Conservation (phyloP, 768 basidiomycete genomes). For the Termitomyces sp. region DNA sequence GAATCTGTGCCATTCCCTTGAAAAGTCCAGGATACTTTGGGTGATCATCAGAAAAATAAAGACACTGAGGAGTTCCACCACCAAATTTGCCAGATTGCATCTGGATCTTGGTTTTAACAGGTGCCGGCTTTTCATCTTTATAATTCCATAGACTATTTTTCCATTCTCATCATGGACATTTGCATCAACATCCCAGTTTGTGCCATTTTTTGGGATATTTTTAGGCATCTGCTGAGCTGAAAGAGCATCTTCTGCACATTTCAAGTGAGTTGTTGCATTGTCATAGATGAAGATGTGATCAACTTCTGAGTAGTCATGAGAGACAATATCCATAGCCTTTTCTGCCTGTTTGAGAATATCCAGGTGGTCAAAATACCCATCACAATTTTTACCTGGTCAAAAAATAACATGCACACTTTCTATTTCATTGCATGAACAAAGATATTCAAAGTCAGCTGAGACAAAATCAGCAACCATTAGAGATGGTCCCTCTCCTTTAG, state of each 20-base stretch:
- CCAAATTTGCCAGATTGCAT: slow-evolving; percentile 15
- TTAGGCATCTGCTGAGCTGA: slow-evolving; percentile 28
- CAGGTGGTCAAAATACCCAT: slow-evolving; percentile 19
- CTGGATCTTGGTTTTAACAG: too few species aligned
- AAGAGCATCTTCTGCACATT: slow-evolving; percentile 19
- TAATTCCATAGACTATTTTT: slow-evolving; percentile 19
- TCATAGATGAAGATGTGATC: too few species aligned
- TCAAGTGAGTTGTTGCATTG: too few species aligned
- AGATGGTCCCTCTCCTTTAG: too few species aligned
- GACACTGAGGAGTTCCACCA: slow-evolving; percentile 30
- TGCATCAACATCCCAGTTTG: slow-evolving; percentile 5
- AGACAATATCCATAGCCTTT: slow-evolving; percentile 22
- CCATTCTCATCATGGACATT: slow-evolving; percentile 13
- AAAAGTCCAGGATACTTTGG: too few species aligned
- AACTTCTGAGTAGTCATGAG: slow-evolving; percentile 16
- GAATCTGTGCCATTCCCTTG: slow-evolving; percentile 23
- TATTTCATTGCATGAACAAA: slow-evolving; percentile 18
- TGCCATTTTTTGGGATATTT: slow-evolving; percentile 1
- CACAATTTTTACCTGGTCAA: too few species aligned
- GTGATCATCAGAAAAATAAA: too few species aligned
- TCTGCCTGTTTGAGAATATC: slow-evolving; percentile 20
- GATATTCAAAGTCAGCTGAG: slow-evolving; percentile 26
- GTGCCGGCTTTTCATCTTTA: too few species aligned
- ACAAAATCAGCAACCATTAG: too few species aligned
- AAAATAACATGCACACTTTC: slow-evolving; percentile 18